Percentiles rank a stretch among this genome's conserved stretches.
Conservation (phyloP, 2,329 filamentous ascomycete genomes). For the Beauveria asiatica region DNA sequence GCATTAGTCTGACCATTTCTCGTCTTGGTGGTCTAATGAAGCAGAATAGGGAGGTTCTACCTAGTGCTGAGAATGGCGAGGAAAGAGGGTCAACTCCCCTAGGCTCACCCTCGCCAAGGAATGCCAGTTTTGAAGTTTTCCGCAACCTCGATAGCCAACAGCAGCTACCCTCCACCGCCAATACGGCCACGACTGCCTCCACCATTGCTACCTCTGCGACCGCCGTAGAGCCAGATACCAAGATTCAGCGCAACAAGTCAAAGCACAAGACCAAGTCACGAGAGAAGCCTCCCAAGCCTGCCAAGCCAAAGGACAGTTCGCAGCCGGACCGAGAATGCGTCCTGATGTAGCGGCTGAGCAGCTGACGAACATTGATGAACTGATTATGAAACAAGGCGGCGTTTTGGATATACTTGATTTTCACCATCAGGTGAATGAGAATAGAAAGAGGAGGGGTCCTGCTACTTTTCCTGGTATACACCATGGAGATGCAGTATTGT, state of each 20-base stretch:
- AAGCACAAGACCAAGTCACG: conserved; percentile 30
- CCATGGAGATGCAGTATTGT: neutral
- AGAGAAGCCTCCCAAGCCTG: conserved; percentile 29
- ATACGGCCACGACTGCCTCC: neutral
- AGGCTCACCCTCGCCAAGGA: conserved; percentile 20
- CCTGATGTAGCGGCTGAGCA: conserved; percentile 32
- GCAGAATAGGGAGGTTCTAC: conserved; percentile 39
- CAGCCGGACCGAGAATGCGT: conserved; percentile 40
- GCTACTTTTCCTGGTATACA: neutral
- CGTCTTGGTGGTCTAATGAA: conserved; percentile 45
- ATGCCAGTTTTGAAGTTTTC: conserved; percentile 9
- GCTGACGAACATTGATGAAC: neutral
- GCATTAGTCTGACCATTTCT: conserved; percentile 49
- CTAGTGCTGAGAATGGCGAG: neutral
- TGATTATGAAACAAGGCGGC: neutral
- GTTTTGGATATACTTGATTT: neutral
- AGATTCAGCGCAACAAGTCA: conserved; percentile 21
- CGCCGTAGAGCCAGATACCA: conserved; percentile 14
- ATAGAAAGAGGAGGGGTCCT: neutral
- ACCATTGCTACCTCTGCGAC: neutral
- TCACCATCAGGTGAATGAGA: neutral
- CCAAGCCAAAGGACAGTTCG: conserved; percentile 16
- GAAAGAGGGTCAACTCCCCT: neutral
- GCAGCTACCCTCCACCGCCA: neutral
- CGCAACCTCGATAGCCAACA: conserved; percentile 29